Evolutionary conservation across 1,139 yeast genomes (phyloP), one percentile per base, ranked within the genome.

Genomic region (Blastobotrys persicus): DNA sequence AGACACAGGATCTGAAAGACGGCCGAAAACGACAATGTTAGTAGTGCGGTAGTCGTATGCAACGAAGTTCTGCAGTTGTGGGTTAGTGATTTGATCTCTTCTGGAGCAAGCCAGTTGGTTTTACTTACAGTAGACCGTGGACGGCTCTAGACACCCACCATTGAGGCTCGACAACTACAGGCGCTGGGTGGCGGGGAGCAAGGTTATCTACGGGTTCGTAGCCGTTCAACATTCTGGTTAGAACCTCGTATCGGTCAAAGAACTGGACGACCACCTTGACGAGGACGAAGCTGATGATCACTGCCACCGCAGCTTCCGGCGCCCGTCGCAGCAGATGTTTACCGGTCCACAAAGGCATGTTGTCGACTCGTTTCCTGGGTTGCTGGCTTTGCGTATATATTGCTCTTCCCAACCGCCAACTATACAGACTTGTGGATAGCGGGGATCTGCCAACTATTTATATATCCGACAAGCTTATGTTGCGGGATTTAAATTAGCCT

Each of bases 1-100:
- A 57, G 47, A 34, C 59, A 57, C 31, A 57, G 50, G 17, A 41
- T 20, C 45, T 57, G 60, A 50, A 57, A 57, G 19, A 57, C 38
- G 5, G 57, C 60, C 12, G 59, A 57, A 46, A 56, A 57, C 12
- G 56, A 49, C 9, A 56, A 44, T 23, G 51, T 47, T 23, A 52
- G 42, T 20, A 52, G 23, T 17, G 52, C 50, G 5, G 46, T 14
- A 4, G 39, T 18, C 9, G 52, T 35, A 16, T 43, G 39, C 26
- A 50, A 14, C 16, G 28, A 19, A 28, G 19, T 18, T 9, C 41
- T 37, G 19, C 4, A 37, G 12, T 4, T 16, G 5, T 13, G 5
- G 12, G 35, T 13, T 5, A 6, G 35, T 32, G 12, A 32, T 13
- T 32, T 14, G n/a, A 39, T 17, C 11, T 47, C n/a, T n/a, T n/a